phyloP scores from a whole-genome alignment of 805 yeast genomes.

The Ogataea kodamae region DNA sequence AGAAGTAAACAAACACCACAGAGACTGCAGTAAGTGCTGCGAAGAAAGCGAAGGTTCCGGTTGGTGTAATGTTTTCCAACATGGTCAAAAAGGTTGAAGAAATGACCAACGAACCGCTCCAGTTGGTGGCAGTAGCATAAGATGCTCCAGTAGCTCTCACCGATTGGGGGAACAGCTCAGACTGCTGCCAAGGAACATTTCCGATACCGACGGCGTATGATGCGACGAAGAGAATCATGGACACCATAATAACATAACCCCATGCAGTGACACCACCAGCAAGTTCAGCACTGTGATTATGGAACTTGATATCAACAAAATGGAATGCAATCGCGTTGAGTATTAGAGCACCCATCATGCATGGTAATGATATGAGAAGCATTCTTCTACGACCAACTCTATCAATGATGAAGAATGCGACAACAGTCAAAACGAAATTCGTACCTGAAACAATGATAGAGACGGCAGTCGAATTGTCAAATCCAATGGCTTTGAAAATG shows the following conservation, averaged over 20 bases:
- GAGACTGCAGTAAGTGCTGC: constrained; percentile 78
- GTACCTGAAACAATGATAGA: constrained; percentile 93
- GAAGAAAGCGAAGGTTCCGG: constrained; percentile 90
- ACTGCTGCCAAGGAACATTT: constrained; percentile 97
- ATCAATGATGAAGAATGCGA: constrained; percentile 87
- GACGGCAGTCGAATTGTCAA: constrained; percentile 86
- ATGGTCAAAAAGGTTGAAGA: constrained; percentile 91
- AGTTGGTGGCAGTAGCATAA: constrained; percentile 86
- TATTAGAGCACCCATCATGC: constrained; percentile 74
- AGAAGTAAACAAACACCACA: constrained; percentile 69
- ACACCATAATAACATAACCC: constrained; percentile 83
- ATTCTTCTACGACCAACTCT: constrained; percentile 83
- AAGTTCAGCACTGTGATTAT: constrained; percentile 41
- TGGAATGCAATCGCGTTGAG: constrained; percentile 91
- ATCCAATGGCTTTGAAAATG: constrained; percentile 87
- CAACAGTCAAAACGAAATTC: constrained; percentile 80
- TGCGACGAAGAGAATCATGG: constrained; percentile 85
- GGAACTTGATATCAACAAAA: constrained; percentile 63
- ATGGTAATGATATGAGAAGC: constrained; percentile 75
- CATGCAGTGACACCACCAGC: constrained; percentile 61
- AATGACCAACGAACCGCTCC: constrained; percentile 92
- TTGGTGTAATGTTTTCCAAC: constrained; percentile 89
- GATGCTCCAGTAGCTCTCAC: constrained; percentile 93
- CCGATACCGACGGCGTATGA: constrained; percentile 94
- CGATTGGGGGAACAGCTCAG: constrained; percentile 89